Evolutionary conservation across 208 protist species (phyloP).

Genomic region (Leishmania lainsoni): DNA sequence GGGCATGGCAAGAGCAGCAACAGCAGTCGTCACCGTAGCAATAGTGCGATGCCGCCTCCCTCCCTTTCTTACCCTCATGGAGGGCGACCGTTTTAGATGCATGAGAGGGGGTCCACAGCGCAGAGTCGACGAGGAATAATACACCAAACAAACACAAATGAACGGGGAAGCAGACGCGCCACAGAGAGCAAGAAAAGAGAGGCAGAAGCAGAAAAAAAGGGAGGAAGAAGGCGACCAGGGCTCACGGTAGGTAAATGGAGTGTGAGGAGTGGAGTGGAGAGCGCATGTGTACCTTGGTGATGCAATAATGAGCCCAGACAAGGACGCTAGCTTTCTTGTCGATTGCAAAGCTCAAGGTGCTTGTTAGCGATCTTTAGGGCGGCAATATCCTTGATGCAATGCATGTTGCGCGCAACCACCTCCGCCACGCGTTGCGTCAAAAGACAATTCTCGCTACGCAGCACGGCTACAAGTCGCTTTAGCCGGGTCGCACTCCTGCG

Average conservation of each 20-base stretch:
- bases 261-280: neutral
- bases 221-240: neutral
- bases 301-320: neutral
- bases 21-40: neutral
- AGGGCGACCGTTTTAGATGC: neutral
- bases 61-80: neutral
- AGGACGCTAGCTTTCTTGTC: neutral
- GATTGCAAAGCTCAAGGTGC: neutral
- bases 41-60: neutral
- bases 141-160: neutral
- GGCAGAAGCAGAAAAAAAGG: neutral
- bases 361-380: constrained; percentile 22
- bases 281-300: neutral
- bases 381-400: constrained; percentile 30
- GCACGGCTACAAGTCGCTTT: constrained; percentile 15
- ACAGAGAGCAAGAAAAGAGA: neutral
- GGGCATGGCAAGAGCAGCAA: neutral
- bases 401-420: constrained; percentile 32
- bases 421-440: constrained; percentile 30
- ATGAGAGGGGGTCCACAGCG: neutral
- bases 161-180: no score
- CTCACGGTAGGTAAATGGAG: neutral
- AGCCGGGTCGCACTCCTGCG: constrained; percentile 1
- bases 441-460: constrained; percentile 34
- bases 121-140: neutral